These are phyloP conservation scores for Hylodesmum podocarpum DNA, from an alignment of 306 rosid species.

Conservation along the genomic window DNA sequence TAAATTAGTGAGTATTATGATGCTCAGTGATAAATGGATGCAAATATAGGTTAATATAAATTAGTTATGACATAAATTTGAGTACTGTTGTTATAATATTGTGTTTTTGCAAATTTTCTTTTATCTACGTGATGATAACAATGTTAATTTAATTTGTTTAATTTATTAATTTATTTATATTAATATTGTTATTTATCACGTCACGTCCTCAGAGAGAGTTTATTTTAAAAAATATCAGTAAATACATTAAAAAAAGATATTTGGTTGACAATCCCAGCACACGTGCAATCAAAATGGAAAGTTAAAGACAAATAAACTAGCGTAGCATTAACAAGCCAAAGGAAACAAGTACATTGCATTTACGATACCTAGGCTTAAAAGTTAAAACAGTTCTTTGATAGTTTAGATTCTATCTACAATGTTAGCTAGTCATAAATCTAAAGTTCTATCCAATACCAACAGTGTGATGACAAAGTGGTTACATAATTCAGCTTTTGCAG, in stretches of 20 bases:
- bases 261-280: too few species aligned
- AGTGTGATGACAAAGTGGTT: background rate
- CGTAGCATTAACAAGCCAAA: background rate
- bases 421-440: background rate
- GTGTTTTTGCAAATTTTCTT: background rate
- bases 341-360: background rate
- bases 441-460: background rate
- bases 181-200: too few species aligned
- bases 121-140: background rate
- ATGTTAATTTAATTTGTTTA: background rate
- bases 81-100: background rate
- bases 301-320: background rate
- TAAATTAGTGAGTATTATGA: background rate
- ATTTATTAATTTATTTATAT: too few species aligned
- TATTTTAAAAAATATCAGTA: too few species aligned
- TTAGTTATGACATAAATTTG: background rate
- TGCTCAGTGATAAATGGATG: background rate
- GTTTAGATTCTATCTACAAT: background rate
- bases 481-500: background rate
- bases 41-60: background rate
- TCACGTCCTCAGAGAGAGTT: too few species aligned
- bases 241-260: too few species aligned
- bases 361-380: background rate
- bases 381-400: background rate
- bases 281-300: too few species aligned